A percentile compares a stretch with the other conserved stretches of the same genome.
Conservation (phyloP, 2,329 filamentous ascomycete species). For the Stagonosporopsis rhizophila region DNA sequence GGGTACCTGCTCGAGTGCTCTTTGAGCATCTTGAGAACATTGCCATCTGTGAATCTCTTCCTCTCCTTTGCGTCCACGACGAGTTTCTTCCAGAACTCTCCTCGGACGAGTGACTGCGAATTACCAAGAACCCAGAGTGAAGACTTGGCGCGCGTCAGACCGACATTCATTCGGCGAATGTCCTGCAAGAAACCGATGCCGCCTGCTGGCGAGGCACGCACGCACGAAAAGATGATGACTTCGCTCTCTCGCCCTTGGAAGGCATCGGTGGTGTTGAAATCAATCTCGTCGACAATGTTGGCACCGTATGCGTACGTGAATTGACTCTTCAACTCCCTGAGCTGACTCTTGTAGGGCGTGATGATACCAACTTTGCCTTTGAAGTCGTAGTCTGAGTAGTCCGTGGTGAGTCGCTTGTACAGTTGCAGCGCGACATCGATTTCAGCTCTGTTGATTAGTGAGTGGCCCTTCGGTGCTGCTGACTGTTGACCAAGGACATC, state of each 20-base stretch:
- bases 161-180: conserved; percentile 99
- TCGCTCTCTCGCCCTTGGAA: conserved; percentile 97
- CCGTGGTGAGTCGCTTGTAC: conserved; percentile 78
- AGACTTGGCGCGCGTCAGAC: conserved; percentile 93
- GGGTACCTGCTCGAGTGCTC: conserved; percentile 57
- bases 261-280: conserved; percentile 98
- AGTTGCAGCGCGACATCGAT: conserved; percentile 85
- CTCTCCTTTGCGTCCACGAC: conserved; percentile 81
- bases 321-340: conserved; percentile 77
- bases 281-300: conserved; percentile 76
- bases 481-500: conserved; percentile 90
- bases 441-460: conserved; percentile 87
- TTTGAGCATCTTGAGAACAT: conserved; percentile 63
- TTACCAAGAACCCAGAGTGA: conserved; percentile 97
- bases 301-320: conserved; percentile 79
- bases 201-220: conserved; percentile 88
- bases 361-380: conserved; percentile 92
- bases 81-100: conserved; percentile 88
- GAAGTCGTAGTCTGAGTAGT: conserved; percentile 73
- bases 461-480: conserved; percentile 82
- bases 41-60: conserved; percentile 76
- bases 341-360: conserved; percentile 95
- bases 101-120: conserved; percentile 82
- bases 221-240: conserved; percentile 98
- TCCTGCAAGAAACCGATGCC: conserved; percentile 98